These are phyloP conservation scores for Aspergillus ibericus DNA, from an alignment of 2,329 filamentous ascomycete genomes.

Conservation along the genomic window DNA sequence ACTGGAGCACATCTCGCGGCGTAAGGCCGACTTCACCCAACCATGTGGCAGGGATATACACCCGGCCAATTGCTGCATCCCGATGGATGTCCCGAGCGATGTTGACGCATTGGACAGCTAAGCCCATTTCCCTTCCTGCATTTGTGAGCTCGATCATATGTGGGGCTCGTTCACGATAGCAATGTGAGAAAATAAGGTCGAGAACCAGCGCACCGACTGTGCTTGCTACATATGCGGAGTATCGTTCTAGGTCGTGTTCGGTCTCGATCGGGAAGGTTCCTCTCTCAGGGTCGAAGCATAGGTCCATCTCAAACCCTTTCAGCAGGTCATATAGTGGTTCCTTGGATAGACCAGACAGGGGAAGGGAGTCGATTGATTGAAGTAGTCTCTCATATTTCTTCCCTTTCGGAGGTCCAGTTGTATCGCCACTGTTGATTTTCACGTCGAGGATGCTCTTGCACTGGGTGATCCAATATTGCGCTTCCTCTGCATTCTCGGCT, in stretches of 20 bases:
- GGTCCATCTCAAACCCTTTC: conserved; percentile 68
- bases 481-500: conserved; percentile 43
- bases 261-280: conserved; percentile 57
- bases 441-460: background rate
- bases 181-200: conserved; percentile 39
- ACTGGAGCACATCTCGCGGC: conserved; percentile 10
- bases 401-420: background rate
- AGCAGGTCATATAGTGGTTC: conserved; percentile 65
- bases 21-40: conserved; percentile 56
- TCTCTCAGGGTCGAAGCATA: conserved; percentile 51
- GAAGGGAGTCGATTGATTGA: conserved; percentile 57
- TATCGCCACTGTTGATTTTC: background rate
- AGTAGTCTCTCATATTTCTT: background rate
- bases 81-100: conserved; percentile 71
- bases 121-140: conserved; percentile 58
- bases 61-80: conserved; percentile 64
- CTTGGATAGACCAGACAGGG: conserved; percentile 56
- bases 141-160: too few species aligned
- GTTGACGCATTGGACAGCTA: conserved; percentile 75
- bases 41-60: conserved; percentile 69
- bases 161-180: background rate
- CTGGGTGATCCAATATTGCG: background rate
- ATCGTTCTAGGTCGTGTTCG: conserved; percentile 61
- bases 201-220: conserved; percentile 70
- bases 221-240: conserved; percentile 68